Evolutionary conservation across 371 early-diverging fungal genomes (phyloP).

Genomic region (Cokeromyces recurvatus): DNA sequence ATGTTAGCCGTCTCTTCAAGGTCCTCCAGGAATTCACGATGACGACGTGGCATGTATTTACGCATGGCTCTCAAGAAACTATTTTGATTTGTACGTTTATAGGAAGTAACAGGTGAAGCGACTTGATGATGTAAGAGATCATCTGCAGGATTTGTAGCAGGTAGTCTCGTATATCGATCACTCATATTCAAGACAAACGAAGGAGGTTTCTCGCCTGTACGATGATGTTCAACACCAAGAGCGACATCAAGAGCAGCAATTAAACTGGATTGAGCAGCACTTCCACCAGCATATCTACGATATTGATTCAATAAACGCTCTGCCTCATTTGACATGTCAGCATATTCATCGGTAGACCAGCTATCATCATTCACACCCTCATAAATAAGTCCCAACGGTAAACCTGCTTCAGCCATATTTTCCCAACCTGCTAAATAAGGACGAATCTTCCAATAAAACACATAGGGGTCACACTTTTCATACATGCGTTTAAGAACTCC

Average conservation of each 20-base stretch:
- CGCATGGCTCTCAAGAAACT: constrained; percentile 86
- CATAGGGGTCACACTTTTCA: constrained; percentile 91
- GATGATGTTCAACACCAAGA: constrained; percentile 87
- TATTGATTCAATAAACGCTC: constrained; percentile 52
- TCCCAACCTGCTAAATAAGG: constrained; percentile 93
- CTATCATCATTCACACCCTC: constrained; percentile 70
- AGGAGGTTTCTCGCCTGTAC: constrained; percentile 56
- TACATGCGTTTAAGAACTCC: constrained; percentile 78
- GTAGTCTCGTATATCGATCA: constrained; percentile 35
- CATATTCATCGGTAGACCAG: constrained; percentile 45
- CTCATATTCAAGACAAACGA: constrained; percentile 5
- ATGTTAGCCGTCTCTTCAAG: constrained; percentile 63
- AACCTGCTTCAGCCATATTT: constrained; percentile 80
- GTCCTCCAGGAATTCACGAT: constrained; percentile 83
- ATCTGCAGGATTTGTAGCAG: constrained; percentile 31
- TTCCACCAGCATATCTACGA: constrained; percentile 87
- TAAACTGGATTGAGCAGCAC: constrained; percentile 92
- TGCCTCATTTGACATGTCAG: constrained; percentile 54
- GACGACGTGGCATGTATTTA: constrained; percentile 85
- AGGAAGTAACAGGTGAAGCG: constrained; percentile 1
- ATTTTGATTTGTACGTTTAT: constrained; percentile 48
- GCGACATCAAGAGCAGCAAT: constrained; percentile 92
- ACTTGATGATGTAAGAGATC: constrained; percentile 21
- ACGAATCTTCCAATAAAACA: constrained; percentile 94
- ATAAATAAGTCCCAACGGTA: constrained; percentile 87